phyloP scores from a whole-genome alignment of 495 filamentous ascomycete species.

The Hypoxylon lenormandii region DNA sequence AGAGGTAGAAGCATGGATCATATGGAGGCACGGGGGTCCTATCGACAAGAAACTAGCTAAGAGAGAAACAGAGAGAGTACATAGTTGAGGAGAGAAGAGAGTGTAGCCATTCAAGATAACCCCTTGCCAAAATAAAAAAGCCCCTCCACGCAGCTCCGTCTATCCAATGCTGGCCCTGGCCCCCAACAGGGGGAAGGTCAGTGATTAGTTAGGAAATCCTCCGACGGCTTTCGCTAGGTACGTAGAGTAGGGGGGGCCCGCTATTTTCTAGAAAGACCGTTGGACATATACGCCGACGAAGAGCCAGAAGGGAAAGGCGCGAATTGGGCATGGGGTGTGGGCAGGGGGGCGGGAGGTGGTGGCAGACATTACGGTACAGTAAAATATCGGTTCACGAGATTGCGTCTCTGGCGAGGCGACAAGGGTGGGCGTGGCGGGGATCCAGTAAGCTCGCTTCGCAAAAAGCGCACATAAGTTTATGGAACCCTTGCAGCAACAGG shows the following conservation, averaged over 20 bases:
- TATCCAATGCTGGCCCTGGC: conserved; percentile 49
- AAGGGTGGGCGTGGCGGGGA: conserved; percentile 49
- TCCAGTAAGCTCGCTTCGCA: conserved; percentile 63
- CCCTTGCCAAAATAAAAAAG: conserved; percentile 45
- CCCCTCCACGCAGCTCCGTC: conserved; percentile 49
- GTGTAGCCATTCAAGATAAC: conserved; percentile 39
- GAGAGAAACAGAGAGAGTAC: no score
- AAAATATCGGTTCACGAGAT: conserved; percentile 56
- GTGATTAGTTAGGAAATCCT: conserved; percentile 64
- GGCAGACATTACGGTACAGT: conserved; percentile 45
- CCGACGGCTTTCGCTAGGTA: conserved; percentile 52
- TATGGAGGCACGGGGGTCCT: conserved; percentile 52
- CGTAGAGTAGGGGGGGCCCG: conserved; percentile 50
- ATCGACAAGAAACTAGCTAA: conserved; percentile 48
- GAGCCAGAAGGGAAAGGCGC: conserved; percentile 56
- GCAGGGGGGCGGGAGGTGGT: conserved; percentile 41
- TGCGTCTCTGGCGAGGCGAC: conserved; percentile 47
- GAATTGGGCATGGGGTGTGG: conserved; percentile 5
- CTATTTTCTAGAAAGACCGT: conserved; percentile 64
- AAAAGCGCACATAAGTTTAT: conserved; percentile 53
- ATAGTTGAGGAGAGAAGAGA: neutral
- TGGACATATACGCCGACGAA: conserved; percentile 60
- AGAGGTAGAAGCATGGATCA: conserved; percentile 51
- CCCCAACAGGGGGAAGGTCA: conserved; percentile 49
- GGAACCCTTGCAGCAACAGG: conserved; percentile 32